Evolutionary conservation across 495 filamentous ascomycete genomes (phyloP).

Genomic region (Hypomontagnella submonticulosa): DNA sequence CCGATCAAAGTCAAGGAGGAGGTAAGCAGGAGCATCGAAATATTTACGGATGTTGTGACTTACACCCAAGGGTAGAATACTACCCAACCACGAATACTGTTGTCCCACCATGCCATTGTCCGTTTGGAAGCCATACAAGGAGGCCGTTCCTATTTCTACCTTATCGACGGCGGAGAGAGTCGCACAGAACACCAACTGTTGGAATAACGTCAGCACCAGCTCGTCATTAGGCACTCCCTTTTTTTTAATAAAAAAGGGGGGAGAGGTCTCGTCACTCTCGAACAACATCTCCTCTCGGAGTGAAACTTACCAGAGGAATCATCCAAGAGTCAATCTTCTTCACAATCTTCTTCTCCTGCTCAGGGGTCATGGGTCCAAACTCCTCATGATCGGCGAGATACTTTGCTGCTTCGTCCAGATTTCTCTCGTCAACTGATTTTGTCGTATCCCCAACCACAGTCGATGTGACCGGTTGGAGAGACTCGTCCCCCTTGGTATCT

Average conservation of each 20-base stretch:
- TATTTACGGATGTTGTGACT: not conserved
- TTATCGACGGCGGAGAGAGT: slow-evolving; percentile 52
- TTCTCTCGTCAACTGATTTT: slow-evolving; percentile 25
- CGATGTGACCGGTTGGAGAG: slow-evolving; percentile 25
- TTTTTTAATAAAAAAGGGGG: not conserved
- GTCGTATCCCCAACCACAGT: slow-evolving; percentile 19
- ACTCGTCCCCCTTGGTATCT: slow-evolving; percentile 27
- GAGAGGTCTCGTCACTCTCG: not conserved
- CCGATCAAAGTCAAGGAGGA: slow-evolving; percentile 39
- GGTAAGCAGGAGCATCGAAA: not conserved
- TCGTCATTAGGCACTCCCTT: not conserved
- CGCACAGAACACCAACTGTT: slow-evolving; percentile 34
- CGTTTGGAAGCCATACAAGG: slow-evolving; percentile 64
- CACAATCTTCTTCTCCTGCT: slow-evolving; percentile 54
- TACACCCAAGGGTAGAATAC: slow-evolving; percentile 47
- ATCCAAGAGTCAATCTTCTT: slow-evolving; percentile 60
- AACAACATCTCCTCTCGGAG: not conserved
- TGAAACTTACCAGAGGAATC: slow-evolving; percentile 55
- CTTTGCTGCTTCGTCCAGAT: slow-evolving; percentile 35
- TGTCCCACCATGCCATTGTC: slow-evolving; percentile 62
- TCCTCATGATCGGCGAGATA: slow-evolving; percentile 39
- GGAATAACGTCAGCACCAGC: not conserved
- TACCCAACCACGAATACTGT: slow-evolving; percentile 66
- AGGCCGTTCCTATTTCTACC: slow-evolving; percentile 51
- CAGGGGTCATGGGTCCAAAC: slow-evolving; percentile 36